Conservation (phyloP, 768 basidiomycete genomes). For the Termitomyces sp. region DNA sequence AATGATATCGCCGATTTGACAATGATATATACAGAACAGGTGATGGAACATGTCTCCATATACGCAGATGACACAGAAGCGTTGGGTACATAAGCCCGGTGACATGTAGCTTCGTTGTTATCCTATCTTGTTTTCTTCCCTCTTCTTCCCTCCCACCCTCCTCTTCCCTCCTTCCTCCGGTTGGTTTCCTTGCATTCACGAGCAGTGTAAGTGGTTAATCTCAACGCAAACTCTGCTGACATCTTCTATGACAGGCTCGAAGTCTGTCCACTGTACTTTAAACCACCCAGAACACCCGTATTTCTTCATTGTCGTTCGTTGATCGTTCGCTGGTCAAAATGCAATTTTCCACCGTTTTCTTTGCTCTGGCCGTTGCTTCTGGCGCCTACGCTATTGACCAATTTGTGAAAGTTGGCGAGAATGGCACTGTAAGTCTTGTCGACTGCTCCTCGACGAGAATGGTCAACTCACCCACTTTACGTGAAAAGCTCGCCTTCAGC, state of each 20-base stretch:
- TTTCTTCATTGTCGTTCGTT: constrained; percentile 10
- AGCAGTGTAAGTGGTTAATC: constrained; percentile 35
- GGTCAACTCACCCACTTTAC: background rate
- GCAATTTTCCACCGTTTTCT: constrained; percentile 41
- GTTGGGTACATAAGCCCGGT: background rate
- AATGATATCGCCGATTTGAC: no score
- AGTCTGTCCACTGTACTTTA: constrained; percentile 17
- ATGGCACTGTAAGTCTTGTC: constrained; percentile 19
- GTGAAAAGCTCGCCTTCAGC: constrained; percentile 28
- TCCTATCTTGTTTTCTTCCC: background rate
- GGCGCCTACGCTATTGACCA: constrained; percentile 30
- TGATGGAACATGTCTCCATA: constrained; percentile 5
- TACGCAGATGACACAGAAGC: constrained; percentile 2
- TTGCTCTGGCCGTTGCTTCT: constrained; percentile 36
- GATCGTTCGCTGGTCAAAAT: constrained; percentile 29
- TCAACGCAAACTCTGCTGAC: background rate
- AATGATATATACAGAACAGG: background rate
- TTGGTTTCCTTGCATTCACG: constrained; percentile 31
- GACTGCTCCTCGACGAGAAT: background rate
- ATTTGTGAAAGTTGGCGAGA: constrained; percentile 37
- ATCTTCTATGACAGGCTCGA: constrained; percentile 25
- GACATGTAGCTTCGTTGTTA: background rate
- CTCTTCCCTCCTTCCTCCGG: constrained; percentile 17
- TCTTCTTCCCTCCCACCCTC: constrained; percentile 12
- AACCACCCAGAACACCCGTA: background rate